Percentiles rank a stretch among this genome's conserved stretches.
These are phyloP conservation scores for Aeschynomene evenia DNA, from an alignment of 306 rosid species.

Conservation along the genomic window DNA sequence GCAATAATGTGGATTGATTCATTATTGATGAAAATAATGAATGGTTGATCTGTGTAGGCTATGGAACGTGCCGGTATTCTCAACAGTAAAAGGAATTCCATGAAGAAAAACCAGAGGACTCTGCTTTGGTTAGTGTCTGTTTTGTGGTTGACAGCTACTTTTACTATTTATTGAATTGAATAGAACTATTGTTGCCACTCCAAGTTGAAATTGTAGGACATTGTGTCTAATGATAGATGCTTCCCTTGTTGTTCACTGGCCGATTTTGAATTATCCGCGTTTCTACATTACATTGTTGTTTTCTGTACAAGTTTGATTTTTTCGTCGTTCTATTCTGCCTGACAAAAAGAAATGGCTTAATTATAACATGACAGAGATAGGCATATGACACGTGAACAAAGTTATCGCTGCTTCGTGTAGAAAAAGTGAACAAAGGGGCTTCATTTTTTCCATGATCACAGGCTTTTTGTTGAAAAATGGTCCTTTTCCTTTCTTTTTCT, in stretches of 20 bases:
- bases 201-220: background rate
- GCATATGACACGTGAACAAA: constrained; percentile 8
- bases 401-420: background rate
- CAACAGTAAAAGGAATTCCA: constrained; percentile 35
- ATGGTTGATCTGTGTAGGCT: constrained; percentile 28
- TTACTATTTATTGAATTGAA: background rate
- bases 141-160: constrained; percentile 35
- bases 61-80: constrained; percentile 50
- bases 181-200: too few relatives aligned
- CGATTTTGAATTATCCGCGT: too few relatives aligned
- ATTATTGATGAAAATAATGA: background rate
- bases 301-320: constrained; percentile 27
- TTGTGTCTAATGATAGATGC: background rate
- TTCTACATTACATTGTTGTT: background rate
- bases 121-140: background rate
- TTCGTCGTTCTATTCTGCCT: background rate
- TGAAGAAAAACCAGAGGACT: background rate
- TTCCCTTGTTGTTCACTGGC: background rate
- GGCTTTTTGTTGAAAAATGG: constrained; percentile 31
- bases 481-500: background rate
- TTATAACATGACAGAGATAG: background rate
- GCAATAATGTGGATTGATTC: background rate
- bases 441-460: constrained; percentile 7
- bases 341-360: background rate
- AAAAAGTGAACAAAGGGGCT: background rate